Evolutionary conservation across 768 basidiomycete species (phyloP).

Genomic region (Lanmaoa rubissima): DNA sequence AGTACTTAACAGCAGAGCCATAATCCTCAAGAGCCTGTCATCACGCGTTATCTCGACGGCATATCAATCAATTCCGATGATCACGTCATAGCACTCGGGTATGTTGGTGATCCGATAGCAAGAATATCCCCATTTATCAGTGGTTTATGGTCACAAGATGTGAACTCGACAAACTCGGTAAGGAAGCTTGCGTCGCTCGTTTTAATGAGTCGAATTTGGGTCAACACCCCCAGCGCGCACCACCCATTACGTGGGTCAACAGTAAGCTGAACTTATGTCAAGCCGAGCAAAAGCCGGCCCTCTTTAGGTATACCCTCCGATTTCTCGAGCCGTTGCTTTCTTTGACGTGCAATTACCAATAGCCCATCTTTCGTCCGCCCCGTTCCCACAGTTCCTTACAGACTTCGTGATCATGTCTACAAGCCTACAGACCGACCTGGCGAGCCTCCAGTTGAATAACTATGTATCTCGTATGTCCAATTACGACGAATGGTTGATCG

Average conservation of each 20-base stretch:
- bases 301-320: not conserved
- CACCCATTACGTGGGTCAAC: not conserved
- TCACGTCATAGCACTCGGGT: not conserved
- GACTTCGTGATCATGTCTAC: conserved; percentile 2
- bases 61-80: not conserved
- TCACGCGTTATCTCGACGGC: not conserved
- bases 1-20: not conserved
- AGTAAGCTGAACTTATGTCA: not conserved
- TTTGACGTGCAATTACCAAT: not conserved
- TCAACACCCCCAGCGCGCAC: not conserved
- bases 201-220: not conserved
- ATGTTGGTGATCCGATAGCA: not conserved
- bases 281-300: not conserved
- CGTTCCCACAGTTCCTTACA: not conserved
- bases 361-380: no score
- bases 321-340: not conserved
- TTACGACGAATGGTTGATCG: not conserved
- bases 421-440: not conserved
- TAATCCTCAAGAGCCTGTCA: not conserved
- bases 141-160: not conserved
- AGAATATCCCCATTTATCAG: not conserved
- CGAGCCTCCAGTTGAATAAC: conserved; percentile 4
- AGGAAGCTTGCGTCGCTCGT: not conserved
- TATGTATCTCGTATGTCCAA: conserved; percentile 2
- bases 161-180: not conserved